These are phyloP conservation scores for Solanum chaucha DNA, from an alignment of 257 asterid species.

Conservation along the genomic window DNA sequence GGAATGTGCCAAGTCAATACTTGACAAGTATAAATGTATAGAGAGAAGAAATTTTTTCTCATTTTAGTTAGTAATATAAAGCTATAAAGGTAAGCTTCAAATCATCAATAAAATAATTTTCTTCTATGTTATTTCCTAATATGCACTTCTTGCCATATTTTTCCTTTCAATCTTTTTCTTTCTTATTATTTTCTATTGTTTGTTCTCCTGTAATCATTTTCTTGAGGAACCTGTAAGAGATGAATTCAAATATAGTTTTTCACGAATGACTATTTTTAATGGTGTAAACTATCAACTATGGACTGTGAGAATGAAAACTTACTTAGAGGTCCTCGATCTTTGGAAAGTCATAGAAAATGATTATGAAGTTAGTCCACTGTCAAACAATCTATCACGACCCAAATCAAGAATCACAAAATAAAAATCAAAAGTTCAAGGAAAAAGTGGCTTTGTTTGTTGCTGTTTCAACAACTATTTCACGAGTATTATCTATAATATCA, in stretches of 20 bases:
- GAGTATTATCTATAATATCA: background rate
- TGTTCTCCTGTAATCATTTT: too few relatives aligned
- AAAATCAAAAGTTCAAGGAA: background rate
- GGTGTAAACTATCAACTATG: background rate
- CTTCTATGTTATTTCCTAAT: background rate
- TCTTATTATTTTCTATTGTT: too few relatives aligned
- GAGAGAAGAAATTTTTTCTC: background rate
- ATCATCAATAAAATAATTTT: background rate
- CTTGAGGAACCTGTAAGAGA: too few relatives aligned
- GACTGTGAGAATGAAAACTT: background rate
- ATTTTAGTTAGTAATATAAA: background rate
- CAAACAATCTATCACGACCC: background rate
- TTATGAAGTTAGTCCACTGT: background rate
- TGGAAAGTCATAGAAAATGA: background rate
- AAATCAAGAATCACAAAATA: background rate
- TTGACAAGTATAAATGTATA: too few relatives aligned
- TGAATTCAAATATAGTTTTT: background rate
- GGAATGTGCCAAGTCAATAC: background rate
- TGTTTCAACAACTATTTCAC: background rate
- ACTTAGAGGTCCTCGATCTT: background rate
- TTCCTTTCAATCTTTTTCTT: too few relatives aligned
- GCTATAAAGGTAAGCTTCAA: background rate
- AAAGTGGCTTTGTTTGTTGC: background rate
- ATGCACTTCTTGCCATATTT: background rate
- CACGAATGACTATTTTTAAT: background rate